Evolutionary conservation across 1,139 yeast genomes (phyloP).

Genomic region (Dujonia santamariae): DNA sequence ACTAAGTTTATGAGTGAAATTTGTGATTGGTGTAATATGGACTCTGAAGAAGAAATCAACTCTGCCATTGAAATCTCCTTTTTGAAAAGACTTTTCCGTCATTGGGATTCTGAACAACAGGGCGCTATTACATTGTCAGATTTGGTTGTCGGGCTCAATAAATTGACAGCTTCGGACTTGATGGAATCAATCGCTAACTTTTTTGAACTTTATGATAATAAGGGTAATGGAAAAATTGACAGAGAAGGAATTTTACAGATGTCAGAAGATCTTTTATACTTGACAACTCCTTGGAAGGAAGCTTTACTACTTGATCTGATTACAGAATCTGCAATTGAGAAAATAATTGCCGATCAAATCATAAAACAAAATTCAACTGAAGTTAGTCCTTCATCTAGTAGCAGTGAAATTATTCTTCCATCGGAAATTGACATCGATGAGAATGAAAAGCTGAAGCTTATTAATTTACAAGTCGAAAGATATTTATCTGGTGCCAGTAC

Average conservation of each 20-base stretch:
- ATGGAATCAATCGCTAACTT: slow-evolving; percentile 79
- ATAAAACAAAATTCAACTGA: slow-evolving; percentile 28
- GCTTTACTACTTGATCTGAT: slow-evolving; percentile 58
- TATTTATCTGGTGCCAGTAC: slow-evolving; percentile 85
- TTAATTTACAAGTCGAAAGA: slow-evolving; percentile 71
- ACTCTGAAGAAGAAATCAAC: slow-evolving; percentile 9
- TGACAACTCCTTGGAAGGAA: slow-evolving; percentile 83
- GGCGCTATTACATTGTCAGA: slow-evolving; percentile 66
- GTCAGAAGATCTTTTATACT: slow-evolving; percentile 80
- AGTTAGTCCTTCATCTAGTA: slow-evolving; percentile 13
- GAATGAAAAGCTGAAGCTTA: slow-evolving; percentile 61
- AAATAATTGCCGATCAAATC: slow-evolving; percentile 61
- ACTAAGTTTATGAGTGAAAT: slow-evolving; percentile 72
- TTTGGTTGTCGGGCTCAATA: slow-evolving; percentile 70
- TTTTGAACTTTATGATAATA: slow-evolving; percentile 68
- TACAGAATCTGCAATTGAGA: slow-evolving; percentile 60
- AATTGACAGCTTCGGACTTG: slow-evolving; percentile 66
- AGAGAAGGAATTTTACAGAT: slow-evolving; percentile 78
- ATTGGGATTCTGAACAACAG: slow-evolving; percentile 60
- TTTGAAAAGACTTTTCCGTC: slow-evolving; percentile 58
- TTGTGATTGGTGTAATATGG: slow-evolving; percentile 58
- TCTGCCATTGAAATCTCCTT: slow-evolving; percentile 37
- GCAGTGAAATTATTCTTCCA: slow-evolving; percentile 47
- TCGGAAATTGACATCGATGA: slow-evolving; percentile 58
- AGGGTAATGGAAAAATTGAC: slow-evolving; percentile 60